Percentiles rank a stretch among this genome's conserved stretches.
These are phyloP conservation scores for Cinnamomum chago DNA, from an alignment of 164 flowering plant genomes.

Conservation along the genomic window DNA sequence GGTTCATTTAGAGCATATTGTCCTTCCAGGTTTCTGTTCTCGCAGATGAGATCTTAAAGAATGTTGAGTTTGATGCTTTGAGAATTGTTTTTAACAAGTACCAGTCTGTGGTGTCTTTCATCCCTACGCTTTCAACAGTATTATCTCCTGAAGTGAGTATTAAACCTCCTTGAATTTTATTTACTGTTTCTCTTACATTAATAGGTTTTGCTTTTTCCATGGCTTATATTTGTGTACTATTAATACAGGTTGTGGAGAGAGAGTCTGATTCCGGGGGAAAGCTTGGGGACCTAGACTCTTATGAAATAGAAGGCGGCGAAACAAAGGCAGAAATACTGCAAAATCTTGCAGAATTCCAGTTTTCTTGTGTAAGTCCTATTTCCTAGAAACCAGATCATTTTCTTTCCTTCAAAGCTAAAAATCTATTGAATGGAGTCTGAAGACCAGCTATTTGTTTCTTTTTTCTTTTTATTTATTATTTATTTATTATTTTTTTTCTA, in stretches of 20 bases:
- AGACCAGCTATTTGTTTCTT: not conserved
- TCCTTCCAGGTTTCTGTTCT: slow-evolving; percentile 71
- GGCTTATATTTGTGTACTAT: not conserved
- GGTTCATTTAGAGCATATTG: not conserved
- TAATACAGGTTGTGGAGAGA: slow-evolving; percentile 64
- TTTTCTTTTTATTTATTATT: too few species aligned
- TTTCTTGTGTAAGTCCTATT: slow-evolving; percentile 75
- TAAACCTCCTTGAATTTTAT: not conserved
- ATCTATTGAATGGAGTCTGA: not conserved
- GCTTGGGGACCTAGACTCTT: slow-evolving; percentile 76
- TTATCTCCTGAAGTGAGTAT: slow-evolving; percentile 84
- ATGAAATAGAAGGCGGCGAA: slow-evolving; percentile 94
- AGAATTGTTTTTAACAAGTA: slow-evolving; percentile 86
- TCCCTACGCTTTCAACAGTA: slow-evolving; percentile 68
- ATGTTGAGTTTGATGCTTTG: slow-evolving; percentile 87
- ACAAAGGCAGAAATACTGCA: slow-evolving; percentile 80
- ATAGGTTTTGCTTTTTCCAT: not conserved
- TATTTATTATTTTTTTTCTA: too few species aligned
- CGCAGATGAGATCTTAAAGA: slow-evolving; percentile 94
- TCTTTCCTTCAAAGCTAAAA: not conserved
- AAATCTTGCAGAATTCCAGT: slow-evolving; percentile 83
- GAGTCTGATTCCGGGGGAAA: slow-evolving; percentile 87
- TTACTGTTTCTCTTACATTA: not conserved
- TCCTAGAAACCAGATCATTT: not conserved
- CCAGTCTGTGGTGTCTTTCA: slow-evolving; percentile 70